phyloP scores from a whole-genome alignment of 2,329 filamentous ascomycete genomes.

The Fusarium dimerum region DNA sequence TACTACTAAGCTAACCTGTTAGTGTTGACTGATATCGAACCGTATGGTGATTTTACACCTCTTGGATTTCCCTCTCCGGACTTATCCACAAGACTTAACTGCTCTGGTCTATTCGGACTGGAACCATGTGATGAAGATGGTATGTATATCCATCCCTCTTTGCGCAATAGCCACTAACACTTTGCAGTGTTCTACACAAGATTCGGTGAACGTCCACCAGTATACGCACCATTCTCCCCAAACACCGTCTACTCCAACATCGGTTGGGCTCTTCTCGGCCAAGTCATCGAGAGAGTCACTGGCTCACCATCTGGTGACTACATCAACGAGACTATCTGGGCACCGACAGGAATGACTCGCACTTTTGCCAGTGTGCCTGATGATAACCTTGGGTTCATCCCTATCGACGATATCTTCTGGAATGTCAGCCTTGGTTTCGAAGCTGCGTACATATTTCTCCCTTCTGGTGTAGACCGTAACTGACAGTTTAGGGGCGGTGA shows the following conservation, averaged over 20 bases:
- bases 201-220: conserved; percentile 6
- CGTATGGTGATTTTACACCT: conserved; percentile 13
- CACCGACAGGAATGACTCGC: conserved; percentile 2
- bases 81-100: conserved; percentile 5
- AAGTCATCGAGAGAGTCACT: conserved; percentile 9
- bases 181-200: conserved; percentile 4
- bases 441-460: background rate
- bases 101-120: conserved; percentile 6
- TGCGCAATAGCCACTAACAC: rapidly evolving
- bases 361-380: conserved; percentile 1
- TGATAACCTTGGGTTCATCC: conserved; percentile 5
- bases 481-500: background rate
- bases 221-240: conserved; percentile 4
- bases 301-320: conserved; percentile 7
- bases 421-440: conserved; percentile 10
- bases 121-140: conserved; percentile 2
- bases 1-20: rapidly evolving
- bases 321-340: conserved; percentile 9
- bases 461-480: background rate
- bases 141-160: rapidly evolving
- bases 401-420: conserved; percentile 9
- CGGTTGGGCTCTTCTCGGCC: conserved; percentile 1
- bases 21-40: conserved; percentile 8
- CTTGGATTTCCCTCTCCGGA: conserved; percentile 1
- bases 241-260: conserved; percentile 8